Conservation (phyloP, 768 basidiomycete species). For the Rhodotorula paludigena region DNA sequence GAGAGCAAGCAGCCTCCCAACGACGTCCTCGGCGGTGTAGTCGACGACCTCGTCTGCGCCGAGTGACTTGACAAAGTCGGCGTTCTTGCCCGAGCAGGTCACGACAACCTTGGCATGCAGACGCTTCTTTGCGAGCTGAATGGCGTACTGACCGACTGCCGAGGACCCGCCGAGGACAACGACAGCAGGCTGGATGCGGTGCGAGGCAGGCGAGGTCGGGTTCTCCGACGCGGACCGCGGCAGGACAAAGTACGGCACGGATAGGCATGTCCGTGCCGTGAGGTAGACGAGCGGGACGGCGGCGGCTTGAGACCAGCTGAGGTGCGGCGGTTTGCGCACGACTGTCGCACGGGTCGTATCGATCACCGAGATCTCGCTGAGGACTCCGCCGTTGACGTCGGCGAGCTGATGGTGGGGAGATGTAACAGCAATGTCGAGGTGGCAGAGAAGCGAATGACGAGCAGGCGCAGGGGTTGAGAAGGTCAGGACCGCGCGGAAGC, state of each 20-base stretch:
- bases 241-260: constrained; percentile 27
- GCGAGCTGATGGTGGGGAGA: constrained; percentile 7
- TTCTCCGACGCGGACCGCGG: not conserved
- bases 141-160: constrained; percentile 26
- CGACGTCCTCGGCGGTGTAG: constrained; percentile 25
- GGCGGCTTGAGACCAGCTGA: constrained; percentile 24
- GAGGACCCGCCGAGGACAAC: constrained; percentile 32
- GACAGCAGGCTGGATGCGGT: constrained; percentile 11
- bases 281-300: constrained; percentile 38
- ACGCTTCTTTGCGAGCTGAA: constrained; percentile 28
- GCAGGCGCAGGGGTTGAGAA: not conserved
- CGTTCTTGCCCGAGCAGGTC: constrained; percentile 32
- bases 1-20: constrained; percentile 4
- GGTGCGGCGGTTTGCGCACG: constrained; percentile 18
- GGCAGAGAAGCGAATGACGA: too few species aligned
- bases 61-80: constrained; percentile 21
- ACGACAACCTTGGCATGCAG: constrained; percentile 26
- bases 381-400: constrained; percentile 1
- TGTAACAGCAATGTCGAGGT: not conserved
- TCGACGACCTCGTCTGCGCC: constrained; percentile 32
- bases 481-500: too few species aligned
- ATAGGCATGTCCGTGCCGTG: constrained; percentile 31
- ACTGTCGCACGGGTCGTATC: constrained; percentile 16
- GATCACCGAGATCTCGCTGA: constrained; percentile 21
- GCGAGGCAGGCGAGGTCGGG: not conserved